phyloP scores from a whole-genome alignment of 805 yeast genomes.

The Pichia phayaonensis region DNA sequence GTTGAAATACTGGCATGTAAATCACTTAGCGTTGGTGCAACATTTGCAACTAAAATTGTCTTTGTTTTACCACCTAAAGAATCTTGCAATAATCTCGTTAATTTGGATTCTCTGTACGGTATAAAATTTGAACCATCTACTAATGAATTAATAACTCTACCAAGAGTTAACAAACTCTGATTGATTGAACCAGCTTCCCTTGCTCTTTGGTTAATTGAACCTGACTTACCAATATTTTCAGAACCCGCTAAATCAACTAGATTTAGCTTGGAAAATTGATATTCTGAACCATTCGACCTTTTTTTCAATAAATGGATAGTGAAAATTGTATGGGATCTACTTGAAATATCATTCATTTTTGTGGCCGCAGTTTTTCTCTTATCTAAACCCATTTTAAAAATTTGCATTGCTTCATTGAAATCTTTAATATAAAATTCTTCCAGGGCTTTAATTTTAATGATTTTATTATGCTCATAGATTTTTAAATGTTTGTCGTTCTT shows the following conservation, averaged over 20 bases:
- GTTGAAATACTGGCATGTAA: slow-evolving; percentile 46
- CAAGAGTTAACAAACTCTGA: slow-evolving; percentile 78
- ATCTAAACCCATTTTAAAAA: slow-evolving; percentile 49
- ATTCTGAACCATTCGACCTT: slow-evolving; percentile 19
- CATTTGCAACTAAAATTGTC: slow-evolving; percentile 81
- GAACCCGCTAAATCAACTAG: slow-evolving; percentile 94
- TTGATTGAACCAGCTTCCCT: slow-evolving; percentile 92
- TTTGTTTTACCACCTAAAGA: slow-evolving; percentile 83
- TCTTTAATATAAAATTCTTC: slow-evolving; percentile 51
- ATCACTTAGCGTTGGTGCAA: slow-evolving; percentile 54
- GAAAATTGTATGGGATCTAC: slow-evolving; percentile 73
- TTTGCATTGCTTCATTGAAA: slow-evolving; percentile 48
- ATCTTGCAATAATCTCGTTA: slow-evolving; percentile 68
- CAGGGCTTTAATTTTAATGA: slow-evolving; percentile 53
- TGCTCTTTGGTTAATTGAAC: slow-evolving; percentile 79
- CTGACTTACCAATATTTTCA: slow-evolving; percentile 81
- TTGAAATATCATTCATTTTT: slow-evolving; percentile 63
- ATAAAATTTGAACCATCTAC: slow-evolving; percentile 62
- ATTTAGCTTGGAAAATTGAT: slow-evolving; percentile 37
- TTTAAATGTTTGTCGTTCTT: slow-evolving; percentile 25
- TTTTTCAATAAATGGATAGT: slow-evolving; percentile 52
- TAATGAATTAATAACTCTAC: slow-evolving; percentile 75
- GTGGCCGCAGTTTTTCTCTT: slow-evolving; percentile 65
- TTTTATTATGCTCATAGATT: slow-evolving; percentile 29
- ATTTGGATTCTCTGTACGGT: slow-evolving; percentile 71